Evolutionary conservation across 2,329 filamentous ascomycete genomes (phyloP).

Genomic region (Neofusicoccum kwambonambiense): DNA sequence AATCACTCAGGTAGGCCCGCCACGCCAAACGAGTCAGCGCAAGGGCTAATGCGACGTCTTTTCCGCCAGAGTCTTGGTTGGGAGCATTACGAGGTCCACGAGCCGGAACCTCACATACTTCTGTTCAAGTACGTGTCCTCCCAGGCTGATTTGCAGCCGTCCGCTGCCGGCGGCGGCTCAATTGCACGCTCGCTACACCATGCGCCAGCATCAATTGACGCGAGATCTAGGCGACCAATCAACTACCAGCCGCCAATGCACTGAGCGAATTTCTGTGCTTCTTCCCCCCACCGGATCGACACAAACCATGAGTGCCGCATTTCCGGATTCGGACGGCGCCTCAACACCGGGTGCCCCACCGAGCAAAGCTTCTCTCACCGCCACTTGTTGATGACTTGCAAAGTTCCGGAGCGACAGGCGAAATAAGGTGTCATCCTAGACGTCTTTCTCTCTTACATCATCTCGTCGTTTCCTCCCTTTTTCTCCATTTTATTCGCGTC

Average conservation of each 20-base stretch:
- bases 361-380: conserved; percentile 2
- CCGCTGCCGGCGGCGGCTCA: background rate
- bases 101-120: conserved; percentile 96
- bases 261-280: conserved; percentile 23
- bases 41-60: background rate
- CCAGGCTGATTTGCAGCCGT: background rate
- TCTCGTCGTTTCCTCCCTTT: background rate
- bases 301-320: conserved; percentile 1
- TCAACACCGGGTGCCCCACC: conserved; percentile 6
- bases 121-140: conserved; percentile 81
- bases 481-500: background rate
- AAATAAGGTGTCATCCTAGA: conserved; percentile 5
- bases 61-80: conserved; percentile 80
- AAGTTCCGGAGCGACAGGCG: conserved; percentile 3
- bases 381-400: conserved; percentile 11
- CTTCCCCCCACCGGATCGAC: conserved; percentile 1
- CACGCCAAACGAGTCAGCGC: background rate
- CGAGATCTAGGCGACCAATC: conserved; percentile 65
- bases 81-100: conserved; percentile 99
- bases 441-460: conserved; percentile 8
- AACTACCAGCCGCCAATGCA: conserved; percentile 72
- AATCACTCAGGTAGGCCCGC: conserved; percentile 79
- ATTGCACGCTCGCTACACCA: background rate
- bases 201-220: background rate
- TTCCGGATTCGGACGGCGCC: background rate